phyloP scores from a whole-genome alignment of 345 rosid genomes.

The Isatis tinctoria region DNA sequence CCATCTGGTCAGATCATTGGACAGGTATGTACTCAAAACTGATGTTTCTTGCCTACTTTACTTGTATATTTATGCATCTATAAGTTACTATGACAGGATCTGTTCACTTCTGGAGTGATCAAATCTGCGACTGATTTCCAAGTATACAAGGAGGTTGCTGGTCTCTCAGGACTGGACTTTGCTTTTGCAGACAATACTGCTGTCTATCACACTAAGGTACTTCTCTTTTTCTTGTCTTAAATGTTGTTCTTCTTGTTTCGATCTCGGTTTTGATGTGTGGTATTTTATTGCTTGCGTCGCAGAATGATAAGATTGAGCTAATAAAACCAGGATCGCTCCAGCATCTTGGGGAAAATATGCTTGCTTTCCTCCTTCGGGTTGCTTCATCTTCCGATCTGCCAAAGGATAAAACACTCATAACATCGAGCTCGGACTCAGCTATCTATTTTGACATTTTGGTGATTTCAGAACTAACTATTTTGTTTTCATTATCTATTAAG shows the following conservation, averaged over 20 bases:
- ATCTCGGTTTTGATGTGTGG: not conserved
- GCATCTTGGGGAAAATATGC: slow-evolving; percentile 97
- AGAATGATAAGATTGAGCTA: slow-evolving; percentile 93
- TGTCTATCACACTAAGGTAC: slow-evolving; percentile 94
- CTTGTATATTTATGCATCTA: not conserved
- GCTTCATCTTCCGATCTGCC: slow-evolving; percentile 61
- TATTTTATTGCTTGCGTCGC: slow-evolving; percentile 24
- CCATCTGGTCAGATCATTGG: slow-evolving; percentile 72
- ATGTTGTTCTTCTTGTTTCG: not conserved
- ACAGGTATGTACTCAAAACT: slow-evolving; percentile 49
- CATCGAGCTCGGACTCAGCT: slow-evolving; percentile 39
- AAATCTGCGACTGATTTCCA: slow-evolving; percentile 92
- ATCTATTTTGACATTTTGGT: slow-evolving; percentile 87
- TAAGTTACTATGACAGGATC: slow-evolving; percentile 58
- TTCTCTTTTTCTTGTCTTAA: not conserved
- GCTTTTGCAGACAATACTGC: slow-evolving; percentile 78
- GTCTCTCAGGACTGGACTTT: slow-evolving; percentile 97
- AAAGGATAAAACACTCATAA: slow-evolving; percentile 32
- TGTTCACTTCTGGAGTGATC: slow-evolving; percentile 68
- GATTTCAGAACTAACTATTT: slow-evolving; percentile 25
- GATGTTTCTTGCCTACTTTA: not conserved
- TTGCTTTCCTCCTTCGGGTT: slow-evolving; percentile 72
- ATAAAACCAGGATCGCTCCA: slow-evolving; percentile 92
- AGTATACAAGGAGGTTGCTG: slow-evolving; percentile 83
- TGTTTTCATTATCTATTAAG: slow-evolving; percentile 1